phyloP scores from a whole-genome alignment of 805 yeast species.

The Yarrowia sp. region DNA sequence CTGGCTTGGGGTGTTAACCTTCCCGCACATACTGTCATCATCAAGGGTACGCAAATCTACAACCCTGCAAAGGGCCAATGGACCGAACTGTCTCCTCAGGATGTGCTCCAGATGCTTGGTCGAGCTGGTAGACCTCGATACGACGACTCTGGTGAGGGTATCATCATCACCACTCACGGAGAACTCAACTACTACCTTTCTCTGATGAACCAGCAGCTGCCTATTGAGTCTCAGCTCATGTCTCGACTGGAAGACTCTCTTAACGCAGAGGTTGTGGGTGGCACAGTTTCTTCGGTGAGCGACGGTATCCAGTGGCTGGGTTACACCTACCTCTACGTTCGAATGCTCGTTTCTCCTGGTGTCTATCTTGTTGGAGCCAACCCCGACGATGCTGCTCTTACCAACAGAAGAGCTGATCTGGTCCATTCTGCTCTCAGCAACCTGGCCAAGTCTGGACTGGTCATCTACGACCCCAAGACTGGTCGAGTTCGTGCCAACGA shows the following conservation, averaged over 20 bases:
- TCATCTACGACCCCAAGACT: conserved; percentile 51
- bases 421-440: conserved; percentile 70
- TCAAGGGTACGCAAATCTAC: conserved; percentile 90
- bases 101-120: conserved; percentile 94
- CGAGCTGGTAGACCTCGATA: conserved; percentile 97
- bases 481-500: conserved; percentile 59
- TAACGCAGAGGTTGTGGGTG: conserved; percentile 84
- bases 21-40: conserved; percentile 92
- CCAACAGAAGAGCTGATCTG: conserved; percentile 59
- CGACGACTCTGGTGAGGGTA: conserved; percentile 90
- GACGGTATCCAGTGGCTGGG: conserved; percentile 82
- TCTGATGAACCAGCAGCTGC: conserved; percentile 82
- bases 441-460: conserved; percentile 55
- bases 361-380: conserved; percentile 73
- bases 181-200: conserved; percentile 88
- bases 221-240: conserved; percentile 86
- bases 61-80: conserved; percentile 87
- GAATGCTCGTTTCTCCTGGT: conserved; percentile 72
- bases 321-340: conserved; percentile 69
- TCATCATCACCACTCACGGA: conserved; percentile 80
- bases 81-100: conserved; percentile 92
- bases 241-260: conserved; percentile 64
- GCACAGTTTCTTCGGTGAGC: conserved; percentile 54
- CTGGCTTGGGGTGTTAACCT: conserved; percentile 96
- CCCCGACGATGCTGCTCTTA: conserved; percentile 43